Evolutionary conservation across 441 rosid species (phyloP).

Genomic region (Flueggea neowawraea): DNA sequence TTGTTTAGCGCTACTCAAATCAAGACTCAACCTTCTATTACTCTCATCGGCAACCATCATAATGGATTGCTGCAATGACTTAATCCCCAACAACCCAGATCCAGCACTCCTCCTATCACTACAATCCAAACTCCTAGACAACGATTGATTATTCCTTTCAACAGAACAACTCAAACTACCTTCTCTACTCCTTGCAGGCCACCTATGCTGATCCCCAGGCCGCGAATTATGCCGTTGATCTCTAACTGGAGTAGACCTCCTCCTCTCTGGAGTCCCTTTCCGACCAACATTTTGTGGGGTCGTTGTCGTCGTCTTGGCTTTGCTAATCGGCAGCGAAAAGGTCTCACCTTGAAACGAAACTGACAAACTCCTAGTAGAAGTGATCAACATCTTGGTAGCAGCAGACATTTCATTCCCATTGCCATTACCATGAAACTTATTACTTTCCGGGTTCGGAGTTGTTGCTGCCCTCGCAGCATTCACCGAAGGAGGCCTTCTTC

Average conservation of each 20-base stretch:
- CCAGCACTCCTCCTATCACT: conserved; percentile 46
- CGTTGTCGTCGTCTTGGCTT: conserved; percentile 57
- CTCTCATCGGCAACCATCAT: conserved; percentile 35
- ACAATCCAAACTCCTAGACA: conserved; percentile 61
- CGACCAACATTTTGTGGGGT: conserved; percentile 35
- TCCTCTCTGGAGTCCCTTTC: conserved; percentile 73
- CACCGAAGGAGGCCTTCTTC: conserved; percentile 36
- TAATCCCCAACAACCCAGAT: conserved; percentile 47
- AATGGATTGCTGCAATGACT: conserved; percentile 44
- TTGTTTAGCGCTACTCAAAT: conserved; percentile 34
- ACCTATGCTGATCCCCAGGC: conserved; percentile 55
- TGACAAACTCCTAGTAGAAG: conserved; percentile 76
- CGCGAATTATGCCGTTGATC: conserved; percentile 60
- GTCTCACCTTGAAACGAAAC: conserved; percentile 89
- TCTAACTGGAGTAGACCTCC: conserved; percentile 37
- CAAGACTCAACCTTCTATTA: conserved; percentile 41
- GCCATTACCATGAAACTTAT: conserved; percentile 17
- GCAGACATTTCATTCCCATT: conserved; percentile 34
- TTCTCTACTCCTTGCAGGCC: conserved; percentile 68
- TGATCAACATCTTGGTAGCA: conserved; percentile 61
- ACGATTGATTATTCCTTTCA: conserved; percentile 16
- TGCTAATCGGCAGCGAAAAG: conserved; percentile 64
- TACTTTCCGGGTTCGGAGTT: conserved; percentile 34
- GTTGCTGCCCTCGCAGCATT: conserved; percentile 26
- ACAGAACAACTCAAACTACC: conserved; percentile 39